Percentiles rank a stretch among this genome's conserved stretches.
These are phyloP conservation scores for Ophiostoma sp. DNA, from an alignment of 2,329 filamentous ascomycete genomes.

Conservation along the genomic window DNA sequence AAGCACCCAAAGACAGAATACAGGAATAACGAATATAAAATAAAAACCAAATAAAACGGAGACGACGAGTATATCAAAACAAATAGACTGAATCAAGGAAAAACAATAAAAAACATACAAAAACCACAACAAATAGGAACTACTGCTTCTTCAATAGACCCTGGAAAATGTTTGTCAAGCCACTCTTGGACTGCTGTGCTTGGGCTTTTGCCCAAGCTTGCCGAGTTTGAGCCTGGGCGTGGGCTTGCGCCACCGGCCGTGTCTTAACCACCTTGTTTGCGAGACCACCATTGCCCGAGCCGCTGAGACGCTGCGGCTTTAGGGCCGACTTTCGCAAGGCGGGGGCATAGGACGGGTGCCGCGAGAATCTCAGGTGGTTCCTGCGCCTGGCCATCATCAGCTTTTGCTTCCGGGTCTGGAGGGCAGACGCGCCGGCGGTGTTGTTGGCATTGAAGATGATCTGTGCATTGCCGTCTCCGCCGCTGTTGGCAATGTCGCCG, in stretches of 20 bases:
- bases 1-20: too few species aligned
- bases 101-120: not conserved
- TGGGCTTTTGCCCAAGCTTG: too few species aligned
- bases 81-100: not conserved
- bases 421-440: too few species aligned
- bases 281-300: not conserved
- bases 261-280: not conserved
- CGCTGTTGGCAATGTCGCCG: not conserved
- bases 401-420: not conserved
- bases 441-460: too few species aligned
- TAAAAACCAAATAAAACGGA: not conserved
- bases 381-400: not conserved
- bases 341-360: too few species aligned
- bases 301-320: not conserved
- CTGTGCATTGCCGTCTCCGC: too few species aligned
- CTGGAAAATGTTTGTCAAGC: not conserved
- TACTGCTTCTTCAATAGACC: not conserved
- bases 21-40: not conserved
- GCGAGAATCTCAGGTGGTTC: not conserved
- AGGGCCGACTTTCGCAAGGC: not conserved
- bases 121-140: not conserved
- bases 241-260: too few species aligned
- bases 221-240: too few species aligned
- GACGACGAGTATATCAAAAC: not conserved
- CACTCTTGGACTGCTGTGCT: not conserved